Percentiles rank a stretch among this genome's conserved stretches.
Conservation (phyloP, 306 rosid species). For the Dryas drummondii region DNA sequence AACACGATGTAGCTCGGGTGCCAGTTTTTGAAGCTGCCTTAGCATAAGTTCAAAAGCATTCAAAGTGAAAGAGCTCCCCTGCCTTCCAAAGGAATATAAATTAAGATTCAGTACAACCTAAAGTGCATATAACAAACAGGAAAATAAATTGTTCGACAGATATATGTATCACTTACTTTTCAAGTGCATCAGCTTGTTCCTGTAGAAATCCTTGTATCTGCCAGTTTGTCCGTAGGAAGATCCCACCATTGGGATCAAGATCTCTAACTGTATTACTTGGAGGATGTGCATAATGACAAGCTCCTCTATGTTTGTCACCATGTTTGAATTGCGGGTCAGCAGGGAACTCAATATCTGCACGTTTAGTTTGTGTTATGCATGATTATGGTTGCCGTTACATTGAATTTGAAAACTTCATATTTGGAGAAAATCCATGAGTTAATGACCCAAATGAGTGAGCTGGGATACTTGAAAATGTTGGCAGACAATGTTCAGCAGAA, state of each 20-base stretch:
- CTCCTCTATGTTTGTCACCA: constrained; percentile 50
- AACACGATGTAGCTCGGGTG: constrained; percentile 94
- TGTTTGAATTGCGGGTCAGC: constrained; percentile 51
- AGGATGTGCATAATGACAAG: constrained; percentile 53
- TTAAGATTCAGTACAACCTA: constrained; percentile 26
- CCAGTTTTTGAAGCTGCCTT: constrained; percentile 78
- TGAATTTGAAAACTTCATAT: constrained; percentile 20
- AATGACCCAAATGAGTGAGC: neutral
- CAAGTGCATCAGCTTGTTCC: constrained; percentile 87
- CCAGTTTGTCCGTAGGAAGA: constrained; percentile 79
- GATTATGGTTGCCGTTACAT: constrained; percentile 13
- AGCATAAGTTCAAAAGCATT: constrained; percentile 71
- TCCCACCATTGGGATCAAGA: constrained; percentile 51
- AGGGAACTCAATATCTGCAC: constrained; percentile 66
- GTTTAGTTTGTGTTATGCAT: constrained; percentile 19
- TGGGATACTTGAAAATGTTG: neutral
- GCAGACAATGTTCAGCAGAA: neutral
- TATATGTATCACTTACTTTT: constrained; percentile 48
- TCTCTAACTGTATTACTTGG: constrained; percentile 46
- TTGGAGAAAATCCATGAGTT: neutral
- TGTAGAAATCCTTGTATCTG: constrained; percentile 93
- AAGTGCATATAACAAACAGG: constrained; percentile 5
- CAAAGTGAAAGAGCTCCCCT: constrained; percentile 64
- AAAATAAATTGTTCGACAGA: neutral
- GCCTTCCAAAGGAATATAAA: constrained; percentile 46